Conservation (phyloP, 2,329 filamentous ascomycete species). For the Grosmannia huntii region DNA sequence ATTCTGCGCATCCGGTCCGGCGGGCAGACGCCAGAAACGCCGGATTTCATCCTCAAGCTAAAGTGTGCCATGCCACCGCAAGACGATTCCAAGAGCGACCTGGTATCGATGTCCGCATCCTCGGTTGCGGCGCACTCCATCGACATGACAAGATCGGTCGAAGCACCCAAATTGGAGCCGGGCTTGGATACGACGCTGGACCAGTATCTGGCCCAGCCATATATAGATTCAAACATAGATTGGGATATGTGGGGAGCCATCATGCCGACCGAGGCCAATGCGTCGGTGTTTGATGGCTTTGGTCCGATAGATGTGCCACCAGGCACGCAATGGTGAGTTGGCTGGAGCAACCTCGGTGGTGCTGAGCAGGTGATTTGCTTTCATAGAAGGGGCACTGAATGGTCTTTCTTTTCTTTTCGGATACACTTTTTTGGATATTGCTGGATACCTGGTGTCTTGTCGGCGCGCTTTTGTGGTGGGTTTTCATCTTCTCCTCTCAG, state of each 20-base stretch:
- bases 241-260: slow-evolving; percentile 31
- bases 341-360: not conserved
- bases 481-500: not conserved
- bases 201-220: slow-evolving; percentile 27
- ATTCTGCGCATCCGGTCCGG: slow-evolving; percentile 19
- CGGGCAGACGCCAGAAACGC: slow-evolving; percentile 27
- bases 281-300: slow-evolving; percentile 12
- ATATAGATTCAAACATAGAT: slow-evolving; percentile 31
- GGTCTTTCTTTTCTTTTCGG: not conserved
- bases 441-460: not conserved
- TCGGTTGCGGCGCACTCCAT: not conserved
- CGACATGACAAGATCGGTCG: not conserved
- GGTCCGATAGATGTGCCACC: not conserved
- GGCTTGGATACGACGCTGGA: slow-evolving; percentile 22
- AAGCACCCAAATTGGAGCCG: not conserved
- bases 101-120: not conserved
- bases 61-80: slow-evolving; percentile 26
- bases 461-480: not conserved
- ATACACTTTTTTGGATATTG: not conserved
- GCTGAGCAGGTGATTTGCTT: not conserved
- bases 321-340: not conserved
- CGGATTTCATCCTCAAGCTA: slow-evolving; percentile 32
- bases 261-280: slow-evolving; percentile 2
- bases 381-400: not conserved
- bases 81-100: slow-evolving; percentile 16